A percentile compares a stretch with the other conserved stretches of the same genome.
Evolutionary conservation across 257 asterid genomes (phyloP).

Genomic region (Rehmannia glutinosa): DNA sequence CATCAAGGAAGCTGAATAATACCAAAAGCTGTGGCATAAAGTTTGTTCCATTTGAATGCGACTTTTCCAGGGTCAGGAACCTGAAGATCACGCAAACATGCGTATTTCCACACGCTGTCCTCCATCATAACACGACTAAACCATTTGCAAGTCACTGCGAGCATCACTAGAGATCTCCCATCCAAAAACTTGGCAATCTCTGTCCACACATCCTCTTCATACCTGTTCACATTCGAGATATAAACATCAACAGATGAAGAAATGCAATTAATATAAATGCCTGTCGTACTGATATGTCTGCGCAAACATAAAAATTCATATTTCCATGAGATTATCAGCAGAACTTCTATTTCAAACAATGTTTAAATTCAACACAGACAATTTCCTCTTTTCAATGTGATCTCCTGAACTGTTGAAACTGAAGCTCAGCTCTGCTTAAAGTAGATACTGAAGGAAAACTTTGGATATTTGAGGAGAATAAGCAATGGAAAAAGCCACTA

Average conservation of each 20-base stretch:
- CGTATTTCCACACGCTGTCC: constrained; percentile 77
- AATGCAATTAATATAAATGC: not conserved
- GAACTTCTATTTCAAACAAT: not conserved
- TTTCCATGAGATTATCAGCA: not conserved
- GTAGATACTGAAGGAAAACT: not conserved
- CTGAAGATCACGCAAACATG: constrained; percentile 90
- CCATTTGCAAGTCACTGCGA: constrained; percentile 77
- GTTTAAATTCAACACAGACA: not conserved
- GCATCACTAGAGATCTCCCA: constrained; percentile 88
- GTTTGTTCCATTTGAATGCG: constrained; percentile 70
- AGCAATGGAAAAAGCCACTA: too few species aligned
- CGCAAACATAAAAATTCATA: not conserved
- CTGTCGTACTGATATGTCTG: not conserved
- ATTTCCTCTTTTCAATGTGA: not conserved
- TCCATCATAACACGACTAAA: constrained; percentile 64
- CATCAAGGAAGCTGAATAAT: constrained; percentile 20
- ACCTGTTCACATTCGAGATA: constrained; percentile 38
- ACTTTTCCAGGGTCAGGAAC: constrained; percentile 75
- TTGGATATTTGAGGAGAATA: not conserved
- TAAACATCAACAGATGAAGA: constrained; percentile 13
- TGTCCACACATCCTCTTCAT: constrained; percentile 88
- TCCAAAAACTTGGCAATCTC: constrained; percentile 91
- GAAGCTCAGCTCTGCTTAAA: constrained; percentile 15
- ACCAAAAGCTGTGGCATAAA: constrained; percentile 85
- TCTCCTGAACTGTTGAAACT: not conserved